These are phyloP conservation scores for Entrophospora sp. DNA, from an alignment of 192 early-diverging fungal genomes.

Conservation along the genomic window DNA sequence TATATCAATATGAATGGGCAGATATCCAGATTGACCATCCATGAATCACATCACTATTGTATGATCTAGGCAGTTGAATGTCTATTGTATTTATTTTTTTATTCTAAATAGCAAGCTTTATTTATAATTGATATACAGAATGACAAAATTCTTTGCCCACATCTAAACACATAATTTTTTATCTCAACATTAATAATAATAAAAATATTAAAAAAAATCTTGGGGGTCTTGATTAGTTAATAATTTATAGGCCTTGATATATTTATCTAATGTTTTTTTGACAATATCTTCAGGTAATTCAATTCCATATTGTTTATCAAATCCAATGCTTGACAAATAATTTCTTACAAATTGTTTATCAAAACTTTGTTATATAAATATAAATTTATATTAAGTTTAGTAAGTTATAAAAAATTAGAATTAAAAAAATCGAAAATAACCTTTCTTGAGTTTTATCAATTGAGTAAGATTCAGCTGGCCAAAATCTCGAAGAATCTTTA, in stretches of 20 bases:
- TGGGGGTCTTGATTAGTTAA: constrained; percentile 52
- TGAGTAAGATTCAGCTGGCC: constrained; percentile 77
- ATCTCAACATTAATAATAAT: no score
- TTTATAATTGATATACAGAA: no score
- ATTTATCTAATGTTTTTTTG: constrained; percentile 81
- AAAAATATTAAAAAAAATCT: constrained; percentile 6
- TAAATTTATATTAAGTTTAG: neutral
- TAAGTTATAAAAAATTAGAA: no score
- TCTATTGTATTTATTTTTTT: no score
- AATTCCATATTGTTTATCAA: constrained; percentile 82
- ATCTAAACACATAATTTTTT: no score
- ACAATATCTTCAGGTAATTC: constrained; percentile 77
- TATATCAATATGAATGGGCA: no score
- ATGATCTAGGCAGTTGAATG: no score
- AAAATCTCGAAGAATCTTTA: constrained; percentile 94
- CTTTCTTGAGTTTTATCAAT: constrained; percentile 68
- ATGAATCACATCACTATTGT: no score
- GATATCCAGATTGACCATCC: no score
- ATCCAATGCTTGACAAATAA: constrained; percentile 78
- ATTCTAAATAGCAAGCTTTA: no score
- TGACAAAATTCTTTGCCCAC: no score
- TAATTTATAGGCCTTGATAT: constrained; percentile 81
- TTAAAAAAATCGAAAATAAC: constrained; percentile 13
- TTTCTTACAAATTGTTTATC: constrained; percentile 98
- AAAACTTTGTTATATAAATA: constrained; percentile 60